These are phyloP conservation scores for Zygotorulaspora sp. DNA, from an alignment of 805 yeast species.

Conservation along the genomic window DNA sequence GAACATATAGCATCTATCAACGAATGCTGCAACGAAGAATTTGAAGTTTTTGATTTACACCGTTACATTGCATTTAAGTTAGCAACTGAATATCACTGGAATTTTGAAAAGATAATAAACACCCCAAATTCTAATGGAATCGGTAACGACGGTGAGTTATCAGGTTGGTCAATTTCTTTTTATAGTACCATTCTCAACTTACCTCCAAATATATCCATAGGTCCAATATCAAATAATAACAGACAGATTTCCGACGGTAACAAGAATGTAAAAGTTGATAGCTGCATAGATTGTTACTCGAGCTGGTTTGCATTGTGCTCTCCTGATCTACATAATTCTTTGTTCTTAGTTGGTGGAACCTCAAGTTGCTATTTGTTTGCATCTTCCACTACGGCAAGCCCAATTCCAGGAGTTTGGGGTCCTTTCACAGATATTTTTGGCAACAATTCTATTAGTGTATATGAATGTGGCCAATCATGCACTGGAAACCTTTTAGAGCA, in stretches of 20 bases:
- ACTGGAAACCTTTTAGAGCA: constrained; percentile 52
- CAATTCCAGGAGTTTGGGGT: constrained; percentile 54
- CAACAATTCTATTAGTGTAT: constrained; percentile 29
- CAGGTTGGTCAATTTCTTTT: constrained; percentile 45
- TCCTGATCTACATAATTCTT: constrained; percentile 18
- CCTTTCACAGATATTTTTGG: constrained; percentile 44
- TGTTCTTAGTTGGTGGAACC: constrained; percentile 58
- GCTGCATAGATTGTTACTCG: constrained; percentile 58
- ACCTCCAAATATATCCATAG: constrained; percentile 27
- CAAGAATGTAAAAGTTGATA: constrained; percentile 35
- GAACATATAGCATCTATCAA: constrained; percentile 23
- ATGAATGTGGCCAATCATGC: constrained; percentile 56
- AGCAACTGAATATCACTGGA: constrained; percentile 20
- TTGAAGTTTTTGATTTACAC: constrained; percentile 48
- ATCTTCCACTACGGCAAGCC: constrained; percentile 11
- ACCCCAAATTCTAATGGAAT: constrained; percentile 22
- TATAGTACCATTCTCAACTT: constrained; percentile 22
- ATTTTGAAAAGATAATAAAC: constrained; percentile 1
- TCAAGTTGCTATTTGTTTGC: constrained; percentile 51
- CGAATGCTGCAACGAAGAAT: constrained; percentile 10
- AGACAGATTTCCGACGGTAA: neutral
- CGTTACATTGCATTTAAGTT: constrained; percentile 39
- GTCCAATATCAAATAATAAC: constrained; percentile 20
- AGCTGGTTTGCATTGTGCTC: constrained; percentile 46
- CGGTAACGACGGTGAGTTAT: constrained; percentile 55